Evolutionary conservation across 1,139 yeast species (phyloP).

Genomic region (Debaryomycetaceae sp.): DNA sequence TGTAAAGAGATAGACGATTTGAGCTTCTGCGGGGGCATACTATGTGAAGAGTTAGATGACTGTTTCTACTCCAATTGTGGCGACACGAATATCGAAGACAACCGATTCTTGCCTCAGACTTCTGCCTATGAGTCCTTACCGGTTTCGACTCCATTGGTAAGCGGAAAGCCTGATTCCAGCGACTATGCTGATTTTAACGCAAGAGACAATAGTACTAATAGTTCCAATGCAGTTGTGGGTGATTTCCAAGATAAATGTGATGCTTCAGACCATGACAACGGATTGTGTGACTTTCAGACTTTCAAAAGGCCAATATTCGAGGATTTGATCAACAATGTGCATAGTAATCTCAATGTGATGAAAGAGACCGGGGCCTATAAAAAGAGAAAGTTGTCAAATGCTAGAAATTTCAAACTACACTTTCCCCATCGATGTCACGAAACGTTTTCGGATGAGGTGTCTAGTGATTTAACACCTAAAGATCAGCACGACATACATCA

Average conservation of each 20-base stretch:
- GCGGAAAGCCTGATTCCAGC: not conserved
- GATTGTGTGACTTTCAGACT: conserved; percentile 26
- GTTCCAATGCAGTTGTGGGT: not conserved
- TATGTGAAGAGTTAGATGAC: conserved; percentile 45
- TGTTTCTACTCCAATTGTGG: conserved; percentile 39
- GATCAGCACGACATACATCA: conserved; percentile 33
- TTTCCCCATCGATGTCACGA: conserved; percentile 42
- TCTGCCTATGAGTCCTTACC: not conserved
- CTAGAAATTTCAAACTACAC: conserved; percentile 17
- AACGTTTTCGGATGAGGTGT: conserved; percentile 1
- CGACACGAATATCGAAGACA: conserved; percentile 10
- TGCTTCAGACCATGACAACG: conserved; percentile 17
- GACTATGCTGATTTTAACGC: not conserved
- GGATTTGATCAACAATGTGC: conserved; percentile 33
- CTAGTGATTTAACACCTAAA: conserved; percentile 7
- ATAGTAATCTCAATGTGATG: conserved; percentile 16
- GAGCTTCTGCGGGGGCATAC: conserved; percentile 37
- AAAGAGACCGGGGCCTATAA: conserved; percentile 5
- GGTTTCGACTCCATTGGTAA: not conserved
- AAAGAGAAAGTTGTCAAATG: conserved; percentile 7
- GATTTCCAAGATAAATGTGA: not conserved
- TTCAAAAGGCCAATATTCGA: conserved; percentile 29
- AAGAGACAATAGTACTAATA: not conserved
- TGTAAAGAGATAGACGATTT: conserved; percentile 32
- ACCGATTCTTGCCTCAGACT: not conserved